These are phyloP conservation scores for Chaetomium sp. DNA, from an alignment of 2,329 filamentous ascomycete genomes.

Conservation along the genomic window DNA sequence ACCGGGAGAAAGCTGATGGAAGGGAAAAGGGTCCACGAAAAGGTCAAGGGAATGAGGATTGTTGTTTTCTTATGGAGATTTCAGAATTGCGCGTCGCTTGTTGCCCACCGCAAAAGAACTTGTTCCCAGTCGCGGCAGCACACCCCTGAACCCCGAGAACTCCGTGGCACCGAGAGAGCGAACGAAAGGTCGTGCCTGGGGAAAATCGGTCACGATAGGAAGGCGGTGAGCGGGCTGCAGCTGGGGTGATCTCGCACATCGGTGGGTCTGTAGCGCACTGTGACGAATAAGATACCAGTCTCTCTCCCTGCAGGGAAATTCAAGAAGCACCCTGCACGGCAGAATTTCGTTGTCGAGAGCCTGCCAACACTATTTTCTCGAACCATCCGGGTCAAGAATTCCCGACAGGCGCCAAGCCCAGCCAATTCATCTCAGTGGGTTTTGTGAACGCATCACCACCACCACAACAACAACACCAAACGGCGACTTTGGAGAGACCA, in stretches of 20 bases:
- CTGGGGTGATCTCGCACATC: not conserved
- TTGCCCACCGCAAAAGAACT: not conserved
- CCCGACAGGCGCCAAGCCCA: slow-evolving; percentile 9
- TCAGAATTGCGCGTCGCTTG: not conserved
- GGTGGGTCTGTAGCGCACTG: not conserved
- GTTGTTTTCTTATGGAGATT: slow-evolving; percentile 1
- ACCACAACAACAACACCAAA: not conserved
- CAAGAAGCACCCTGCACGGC: slow-evolving; percentile 3
- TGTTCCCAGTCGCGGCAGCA: too few relatives aligned
- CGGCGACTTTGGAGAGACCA: not conserved
- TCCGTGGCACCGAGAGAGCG: not conserved
- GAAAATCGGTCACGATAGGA: not conserved
- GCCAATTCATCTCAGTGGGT: not conserved
- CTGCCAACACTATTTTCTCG: slow-evolving; percentile 10
- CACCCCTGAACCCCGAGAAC: too few relatives aligned
- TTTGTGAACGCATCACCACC: not conserved
- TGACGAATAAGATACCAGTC: not conserved
- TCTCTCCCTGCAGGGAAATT: not conserved
- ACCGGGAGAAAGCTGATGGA: not conserved
- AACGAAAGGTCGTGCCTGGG: not conserved
- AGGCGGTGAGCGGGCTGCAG: slow-evolving; percentile 6
- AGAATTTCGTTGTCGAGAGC: slow-evolving; percentile 2
- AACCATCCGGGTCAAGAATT: slow-evolving; percentile 16
- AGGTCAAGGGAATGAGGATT: not conserved
- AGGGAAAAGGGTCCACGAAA: not conserved